Base-by-base conservation (phyloP, 2,329 filamentous ascomycete genomes). In the Hypoxylon sp. region DNA sequence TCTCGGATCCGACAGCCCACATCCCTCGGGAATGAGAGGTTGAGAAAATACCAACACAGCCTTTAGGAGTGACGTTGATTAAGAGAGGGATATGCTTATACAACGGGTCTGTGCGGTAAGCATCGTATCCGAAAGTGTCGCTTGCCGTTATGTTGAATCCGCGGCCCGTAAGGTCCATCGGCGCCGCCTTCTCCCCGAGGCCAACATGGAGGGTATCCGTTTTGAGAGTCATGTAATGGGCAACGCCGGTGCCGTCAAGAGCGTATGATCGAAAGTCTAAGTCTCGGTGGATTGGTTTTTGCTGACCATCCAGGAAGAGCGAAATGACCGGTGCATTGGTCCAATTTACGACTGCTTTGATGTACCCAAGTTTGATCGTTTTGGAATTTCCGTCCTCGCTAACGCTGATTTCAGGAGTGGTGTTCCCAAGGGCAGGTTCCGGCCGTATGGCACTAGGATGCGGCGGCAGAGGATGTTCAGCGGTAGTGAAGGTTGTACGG, bases 41-140 rank as follows among this genome's bases (percentile, higher is more conserved):
- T 0, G 91, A 92, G 76, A 93, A 92, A 17, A 90, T 85, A 0
- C 85, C 91, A 0, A 93, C 85, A 55, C 88, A 91, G 0, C 90
- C 91, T 2, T 85, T 75, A 0, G 89, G 86, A 0, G 88, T 90
- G 0, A 87, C 88, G 61, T 92, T 91, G 78, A 93, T 90, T 29
- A 93, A 81, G 0, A 93, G 83, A 0, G 91, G 91, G 42, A 93
- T 91, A 73, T 93, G 89, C 79, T 93, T 93, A 81, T 93, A 93
- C 59, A 93, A 82, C 0, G 91, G 91, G 76, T 93, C 91, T 2
- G 90, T 91, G 8, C 86, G 85, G 75, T 92, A 88, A 3, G 89
- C 86, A 72, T 93, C 90, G 74, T 93, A 93, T 2, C 91, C 90
- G 72, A 93, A 93, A 39, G 87, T 90, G 77, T 93, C 91, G 0